Base-by-base conservation (phyloP, 805 yeast genomes). In the Ogataea naganishii region DNA sequence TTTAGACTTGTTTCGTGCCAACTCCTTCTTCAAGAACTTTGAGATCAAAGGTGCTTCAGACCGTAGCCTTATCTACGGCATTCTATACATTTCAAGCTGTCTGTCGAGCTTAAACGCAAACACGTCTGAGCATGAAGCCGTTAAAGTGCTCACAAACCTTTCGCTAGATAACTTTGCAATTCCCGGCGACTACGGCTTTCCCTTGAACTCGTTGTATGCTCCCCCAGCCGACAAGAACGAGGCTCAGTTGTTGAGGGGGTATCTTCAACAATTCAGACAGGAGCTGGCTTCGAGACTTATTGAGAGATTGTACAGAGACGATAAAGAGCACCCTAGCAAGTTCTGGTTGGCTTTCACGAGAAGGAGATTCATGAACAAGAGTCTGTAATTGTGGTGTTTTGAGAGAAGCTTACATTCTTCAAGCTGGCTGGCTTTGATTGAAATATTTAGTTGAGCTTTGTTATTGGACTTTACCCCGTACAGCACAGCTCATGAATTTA, bases 11-110 rank as follows among this genome's bases (percentile, higher is more conserved):
- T 92, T 92, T 59, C 69, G 98, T 42, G 96, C 96, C 45, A 92
- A 92, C 57, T 82, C 96, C 9, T 89, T 92, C 60, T 92, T 92
- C 72, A 81, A 83, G 53, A 92, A 92, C 65, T 92, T 92, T 54
- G 98, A 92, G 60, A 88, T 92, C 62, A 85, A 85, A 55, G 95
- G 96, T 9, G 82, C 94, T 14, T 80, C 96, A 4, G 99, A 92
- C 54, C 70, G 99, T 42, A 71, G 89, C 8, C 64, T 92, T 36
- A 88, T 94, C 44, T 92, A 92, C 54, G 99, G 98, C 14, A 92
- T 92, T 32, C 62, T 92, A 36, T 92, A 73, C 53, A 75, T 84
- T 20, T 82, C 94, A 29, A 94, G 85, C 49, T 84, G 96, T 57
- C 64, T 92, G 35, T 66, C 77, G 23, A 68, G 74, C 35, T 60